Percentiles rank a stretch among this genome's conserved stretches.
Evolutionary conservation across 2,329 filamentous ascomycete genomes (phyloP).

Genomic region (Trichoderma sp.): DNA sequence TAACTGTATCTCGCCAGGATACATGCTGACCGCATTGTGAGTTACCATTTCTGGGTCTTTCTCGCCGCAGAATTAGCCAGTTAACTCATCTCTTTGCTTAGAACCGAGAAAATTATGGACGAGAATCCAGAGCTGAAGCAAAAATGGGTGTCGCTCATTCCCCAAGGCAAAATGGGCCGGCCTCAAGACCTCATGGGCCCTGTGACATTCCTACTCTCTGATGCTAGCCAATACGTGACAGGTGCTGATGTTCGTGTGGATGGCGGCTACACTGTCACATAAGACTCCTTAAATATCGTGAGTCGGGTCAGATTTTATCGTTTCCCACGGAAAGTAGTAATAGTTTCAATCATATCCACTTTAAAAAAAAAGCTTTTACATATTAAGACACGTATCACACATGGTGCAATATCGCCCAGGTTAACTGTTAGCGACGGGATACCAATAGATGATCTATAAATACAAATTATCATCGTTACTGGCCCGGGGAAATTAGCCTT

Average conservation of each 20-base stretch:
- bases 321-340: neutral
- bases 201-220: constrained; percentile 81
- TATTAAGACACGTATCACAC: constrained; percentile 14
- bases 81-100: constrained; percentile 40
- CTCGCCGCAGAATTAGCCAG: neutral
- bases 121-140: constrained; percentile 88
- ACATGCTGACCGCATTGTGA: constrained; percentile 93
- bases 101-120: constrained; percentile 90
- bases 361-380: neutral
- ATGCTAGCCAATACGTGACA: constrained; percentile 71
- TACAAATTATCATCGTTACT: constrained; percentile 56
- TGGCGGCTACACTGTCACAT: constrained; percentile 81
- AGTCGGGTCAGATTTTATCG: neutral
- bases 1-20: constrained; percentile 93
- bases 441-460: constrained; percentile 9
- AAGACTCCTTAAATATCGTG: neutral
- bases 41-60: constrained; percentile 36
- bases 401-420: neutral
- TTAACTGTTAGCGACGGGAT: neutral
- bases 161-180: constrained; percentile 88
- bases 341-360: neutral
- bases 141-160: constrained; percentile 91
- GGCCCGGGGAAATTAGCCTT: constrained; percentile 83
- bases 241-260: constrained; percentile 81
- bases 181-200: constrained; percentile 93